A percentile compares a stretch with the other conserved stretches of the same genome.
Evolutionary conservation across 1,284 basidiomycete genomes (phyloP).

Genomic region (Rhodotorula sp.): DNA sequence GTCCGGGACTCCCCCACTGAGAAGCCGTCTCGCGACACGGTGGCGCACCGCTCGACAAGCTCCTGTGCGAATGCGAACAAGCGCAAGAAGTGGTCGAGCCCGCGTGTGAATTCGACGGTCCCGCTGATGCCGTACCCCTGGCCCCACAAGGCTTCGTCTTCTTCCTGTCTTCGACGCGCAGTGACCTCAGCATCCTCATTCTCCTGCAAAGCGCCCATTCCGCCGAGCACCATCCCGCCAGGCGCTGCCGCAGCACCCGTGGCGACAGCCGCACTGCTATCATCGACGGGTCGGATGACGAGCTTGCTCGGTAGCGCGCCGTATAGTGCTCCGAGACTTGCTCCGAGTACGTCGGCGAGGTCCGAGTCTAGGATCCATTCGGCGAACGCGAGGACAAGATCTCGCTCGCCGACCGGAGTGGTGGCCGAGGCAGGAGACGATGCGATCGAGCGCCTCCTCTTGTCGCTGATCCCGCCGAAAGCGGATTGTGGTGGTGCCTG

Average conservation of each 20-base stretch:
- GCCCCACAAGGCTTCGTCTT: constrained; percentile 58
- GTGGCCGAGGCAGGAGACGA: not conserved
- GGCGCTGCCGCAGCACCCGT: constrained; percentile 32
- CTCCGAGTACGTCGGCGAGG: constrained; percentile 92
- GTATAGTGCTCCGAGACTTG: constrained; percentile 89
- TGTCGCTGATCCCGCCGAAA: constrained; percentile 35
- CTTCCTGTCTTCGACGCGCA: constrained; percentile 57
- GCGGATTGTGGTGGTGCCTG: constrained; percentile 43
- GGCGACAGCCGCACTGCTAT: not conserved
- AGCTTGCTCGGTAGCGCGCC: constrained; percentile 86
- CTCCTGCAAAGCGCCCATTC: constrained; percentile 52
- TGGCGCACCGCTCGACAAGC: constrained; percentile 51
- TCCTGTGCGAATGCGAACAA: constrained; percentile 90
- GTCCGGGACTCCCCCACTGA: constrained; percentile 10
- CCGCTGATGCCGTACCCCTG: constrained; percentile 72
- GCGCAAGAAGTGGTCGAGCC: constrained; percentile 83
- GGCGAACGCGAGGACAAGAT: constrained; percentile 78
- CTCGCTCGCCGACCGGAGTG: constrained; percentile 57
- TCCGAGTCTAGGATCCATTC: constrained; percentile 94
- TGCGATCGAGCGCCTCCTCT: constrained; percentile 32
- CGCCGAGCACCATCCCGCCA: constrained; percentile 64
- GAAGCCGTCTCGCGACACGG: constrained; percentile 57
- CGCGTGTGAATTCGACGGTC: constrained; percentile 70
- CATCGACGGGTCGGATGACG: constrained; percentile 44
- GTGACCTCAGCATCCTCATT: constrained; percentile 54